Evolutionary conservation across 768 basidiomycete genomes (phyloP), one percentile per base, ranked within the genome.

Genomic region (Phanerochaete sordida): DNA sequence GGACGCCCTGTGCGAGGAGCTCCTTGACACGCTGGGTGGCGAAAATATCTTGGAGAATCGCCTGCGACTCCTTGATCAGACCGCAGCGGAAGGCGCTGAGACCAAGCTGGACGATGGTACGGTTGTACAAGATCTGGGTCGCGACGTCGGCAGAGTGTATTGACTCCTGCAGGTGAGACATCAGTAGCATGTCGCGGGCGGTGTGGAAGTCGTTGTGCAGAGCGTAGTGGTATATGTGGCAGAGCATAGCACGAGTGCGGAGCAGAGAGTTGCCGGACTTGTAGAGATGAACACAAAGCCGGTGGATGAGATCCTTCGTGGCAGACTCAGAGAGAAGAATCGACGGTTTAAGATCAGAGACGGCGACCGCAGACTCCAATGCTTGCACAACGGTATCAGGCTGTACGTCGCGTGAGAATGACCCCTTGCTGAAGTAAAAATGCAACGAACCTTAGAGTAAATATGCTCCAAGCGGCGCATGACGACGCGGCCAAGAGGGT

Each of bases 151-250:
- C 94, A 39, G 94, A 93, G 70, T 94, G 90, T 68, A 98, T 90
- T 0, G 93, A 91, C 72, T 98, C 95, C 74, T 98, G 96, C 52
- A 99, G 83, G 73, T 98, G 97, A 4, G 95, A 98, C 97, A 99
- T 98, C 62, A 99, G 79, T 37, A 99, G 77, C 91, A 98, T 95
- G 76, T 99, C 97, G 28, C 97, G 91, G 11, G 97, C 91, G 27
- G 92, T 93, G 77, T 97, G 85, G 78, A 94, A 99, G 69, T 96
- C 90, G 67, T 98, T 97, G 73, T 95, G 93, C 30, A 97, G 83
- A 27, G 96, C 97, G 69, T 95, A 88, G 74, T 98, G 95, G 74
- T 95, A 99, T 70, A 98, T 94, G 72, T 99, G 97, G 69, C 89
- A 90, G 55, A 99, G 86, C 87, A 99, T 96, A 8, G 97, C 96